Evolutionary conservation across 441 rosid genomes (phyloP).

Genomic region (Lepidium campestre): DNA sequence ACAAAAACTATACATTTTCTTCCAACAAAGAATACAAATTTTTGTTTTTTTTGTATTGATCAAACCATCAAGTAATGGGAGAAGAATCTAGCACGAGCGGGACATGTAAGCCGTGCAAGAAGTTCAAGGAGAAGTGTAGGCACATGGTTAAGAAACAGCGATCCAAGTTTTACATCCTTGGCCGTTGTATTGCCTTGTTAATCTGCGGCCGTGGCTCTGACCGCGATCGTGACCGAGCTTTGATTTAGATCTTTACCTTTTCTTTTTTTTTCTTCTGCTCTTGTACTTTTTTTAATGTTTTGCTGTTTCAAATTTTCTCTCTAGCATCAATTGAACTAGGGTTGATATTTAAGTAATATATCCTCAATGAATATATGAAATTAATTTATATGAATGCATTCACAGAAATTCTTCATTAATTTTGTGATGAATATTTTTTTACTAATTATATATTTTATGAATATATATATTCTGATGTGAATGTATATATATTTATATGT

Average conservation of each 20-base stretch:
- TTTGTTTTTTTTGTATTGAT: not conserved
- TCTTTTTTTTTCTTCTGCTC: not conserved
- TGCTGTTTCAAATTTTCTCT: not conserved
- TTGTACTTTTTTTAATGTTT: not conserved
- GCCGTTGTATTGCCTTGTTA: constrained; percentile 85
- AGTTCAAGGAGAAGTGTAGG: constrained; percentile 69
- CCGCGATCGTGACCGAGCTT: constrained; percentile 9
- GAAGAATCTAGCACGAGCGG: constrained; percentile 13
- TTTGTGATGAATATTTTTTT: not conserved
- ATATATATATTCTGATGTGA: too few relatives aligned
- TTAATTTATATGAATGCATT: constrained; percentile 17
- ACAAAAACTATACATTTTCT: not conserved
- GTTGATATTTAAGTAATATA: constrained; percentile 11
- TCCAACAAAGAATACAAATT: not conserved
- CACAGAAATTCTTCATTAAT: constrained; percentile 5
- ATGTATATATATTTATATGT: not conserved
- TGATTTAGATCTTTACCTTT: not conserved
- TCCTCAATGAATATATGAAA: constrained; percentile 7
- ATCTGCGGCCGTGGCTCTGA: constrained; percentile 62
- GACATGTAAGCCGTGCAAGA: constrained; percentile 54
- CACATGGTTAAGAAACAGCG: constrained; percentile 78
- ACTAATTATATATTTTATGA: not conserved
- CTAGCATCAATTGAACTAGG: constrained; percentile 16
- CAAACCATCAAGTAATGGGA: constrained; percentile 12
- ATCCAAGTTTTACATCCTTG: constrained; percentile 79